These are phyloP conservation scores for Cucurbita ficifolia DNA, from an alignment of 306 rosid genomes.

Conservation along the genomic window DNA sequence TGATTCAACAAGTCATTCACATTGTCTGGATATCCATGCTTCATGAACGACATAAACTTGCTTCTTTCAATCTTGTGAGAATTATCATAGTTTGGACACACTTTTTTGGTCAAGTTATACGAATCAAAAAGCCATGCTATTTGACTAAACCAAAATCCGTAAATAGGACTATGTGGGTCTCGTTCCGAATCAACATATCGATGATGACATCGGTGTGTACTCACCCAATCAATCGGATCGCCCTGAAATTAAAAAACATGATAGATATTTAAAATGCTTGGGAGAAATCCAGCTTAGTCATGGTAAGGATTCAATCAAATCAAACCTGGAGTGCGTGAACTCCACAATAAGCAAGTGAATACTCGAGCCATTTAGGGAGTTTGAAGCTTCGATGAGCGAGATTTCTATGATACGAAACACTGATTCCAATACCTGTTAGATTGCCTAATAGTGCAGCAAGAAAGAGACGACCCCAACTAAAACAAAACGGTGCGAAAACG, in stretches of 20 bases:
- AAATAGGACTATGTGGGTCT: slow-evolving; percentile 52
- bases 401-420: slow-evolving; percentile 40
- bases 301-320: too few species aligned
- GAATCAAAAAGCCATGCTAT: slow-evolving; percentile 46
- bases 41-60: slow-evolving; percentile 8
- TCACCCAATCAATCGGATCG: slow-evolving; percentile 61
- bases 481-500: neutral
- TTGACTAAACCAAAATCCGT: slow-evolving; percentile 64
- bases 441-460: neutral
- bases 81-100: neutral
- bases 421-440: neutral
- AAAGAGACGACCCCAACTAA: neutral
- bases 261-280: too few species aligned
- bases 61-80: neutral
- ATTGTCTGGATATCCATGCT: slow-evolving; percentile 40
- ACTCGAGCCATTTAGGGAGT: slow-evolving; percentile 65
- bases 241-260: slow-evolving; percentile 20
- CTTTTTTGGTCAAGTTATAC: slow-evolving; percentile 22
- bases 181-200: slow-evolving; percentile 44
- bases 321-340: slow-evolving; percentile 26
- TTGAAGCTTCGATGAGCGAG: slow-evolving; percentile 53
- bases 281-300: too few species aligned
- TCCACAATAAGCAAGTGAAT: slow-evolving; percentile 40
- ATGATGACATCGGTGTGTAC: slow-evolving; percentile 57
- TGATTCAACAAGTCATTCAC: slow-evolving; percentile 44